These are phyloP conservation scores for Lentinula sp. DNA, from an alignment of 768 basidiomycete species.

Conservation along the genomic window DNA sequence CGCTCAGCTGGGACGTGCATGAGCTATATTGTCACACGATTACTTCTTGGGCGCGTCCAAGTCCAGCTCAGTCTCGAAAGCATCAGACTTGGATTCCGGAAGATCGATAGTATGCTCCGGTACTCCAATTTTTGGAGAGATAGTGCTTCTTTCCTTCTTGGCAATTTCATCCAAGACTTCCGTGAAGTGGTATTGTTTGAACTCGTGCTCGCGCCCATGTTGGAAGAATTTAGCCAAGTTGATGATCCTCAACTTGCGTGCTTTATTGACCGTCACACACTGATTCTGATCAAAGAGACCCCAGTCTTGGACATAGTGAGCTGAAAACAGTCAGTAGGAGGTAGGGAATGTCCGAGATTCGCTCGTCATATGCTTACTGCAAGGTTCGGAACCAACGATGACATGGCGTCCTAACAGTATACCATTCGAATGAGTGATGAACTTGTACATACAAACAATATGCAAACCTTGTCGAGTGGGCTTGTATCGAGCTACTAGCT, in stretches of 20 bases:
- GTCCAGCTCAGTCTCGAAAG: neutral
- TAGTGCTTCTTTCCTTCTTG: neutral
- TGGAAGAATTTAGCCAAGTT: neutral
- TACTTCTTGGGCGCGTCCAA: neutral
- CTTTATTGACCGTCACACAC: neutral
- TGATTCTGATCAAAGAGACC: neutral
- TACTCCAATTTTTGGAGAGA: neutral
- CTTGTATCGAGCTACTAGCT: neutral
- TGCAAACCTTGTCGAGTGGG: neutral
- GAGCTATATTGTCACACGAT: too few species aligned
- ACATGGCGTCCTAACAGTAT: neutral
- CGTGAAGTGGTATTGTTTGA: neutral
- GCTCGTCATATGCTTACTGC: neutral
- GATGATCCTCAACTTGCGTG: neutral
- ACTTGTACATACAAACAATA: neutral
- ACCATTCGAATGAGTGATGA: neutral
- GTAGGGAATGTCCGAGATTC: neutral
- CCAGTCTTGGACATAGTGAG: neutral
- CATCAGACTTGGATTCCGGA: neutral
- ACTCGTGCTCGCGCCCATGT: neutral
- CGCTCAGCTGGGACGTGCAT: too few species aligned
- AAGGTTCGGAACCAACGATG: conserved; percentile 1
- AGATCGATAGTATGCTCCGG: neutral
- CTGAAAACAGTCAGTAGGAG: neutral
- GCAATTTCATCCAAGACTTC: neutral